phyloP scores from a whole-genome alignment of 306 rosid genomes.

The Cucumis hystrix region DNA sequence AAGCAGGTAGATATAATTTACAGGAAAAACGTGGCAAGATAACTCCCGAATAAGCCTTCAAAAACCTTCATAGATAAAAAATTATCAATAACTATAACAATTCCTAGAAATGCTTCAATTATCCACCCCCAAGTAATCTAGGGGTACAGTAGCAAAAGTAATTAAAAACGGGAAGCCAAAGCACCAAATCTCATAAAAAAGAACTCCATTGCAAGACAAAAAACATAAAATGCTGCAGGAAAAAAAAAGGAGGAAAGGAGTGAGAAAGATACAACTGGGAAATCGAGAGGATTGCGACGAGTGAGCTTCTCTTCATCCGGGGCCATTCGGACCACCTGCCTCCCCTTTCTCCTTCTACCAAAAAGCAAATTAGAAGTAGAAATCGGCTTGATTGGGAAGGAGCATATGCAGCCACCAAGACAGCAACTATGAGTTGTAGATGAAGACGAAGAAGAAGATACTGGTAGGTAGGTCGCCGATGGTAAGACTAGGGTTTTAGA shows the following conservation, averaged over 20 bases:
- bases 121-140: not conserved
- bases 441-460: slow-evolving; percentile 2
- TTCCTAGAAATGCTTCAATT: too few species aligned
- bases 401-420: not conserved
- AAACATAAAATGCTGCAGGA: slow-evolving; percentile 4
- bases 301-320: slow-evolving; percentile 72
- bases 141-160: not conserved
- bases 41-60: not conserved
- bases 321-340: slow-evolving; percentile 61
- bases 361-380: not conserved
- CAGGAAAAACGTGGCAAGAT: not conserved
- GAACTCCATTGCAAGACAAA: not conserved
- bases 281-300: slow-evolving; percentile 79
- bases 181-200: not conserved
- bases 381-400: not conserved
- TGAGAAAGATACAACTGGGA: slow-evolving; percentile 36
- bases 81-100: not conserved
- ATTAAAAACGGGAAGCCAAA: not conserved
- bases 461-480: not conserved
- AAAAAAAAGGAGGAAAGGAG: not conserved
- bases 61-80: not conserved
- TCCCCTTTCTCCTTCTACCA: not conserved
- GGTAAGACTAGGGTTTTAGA: slow-evolving; percentile 4
- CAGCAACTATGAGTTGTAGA: not conserved
- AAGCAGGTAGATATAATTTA: not conserved